phyloP scores from a whole-genome alignment of 192 early-diverging fungal species.

The Phlyctochytrium planicorne region DNA sequence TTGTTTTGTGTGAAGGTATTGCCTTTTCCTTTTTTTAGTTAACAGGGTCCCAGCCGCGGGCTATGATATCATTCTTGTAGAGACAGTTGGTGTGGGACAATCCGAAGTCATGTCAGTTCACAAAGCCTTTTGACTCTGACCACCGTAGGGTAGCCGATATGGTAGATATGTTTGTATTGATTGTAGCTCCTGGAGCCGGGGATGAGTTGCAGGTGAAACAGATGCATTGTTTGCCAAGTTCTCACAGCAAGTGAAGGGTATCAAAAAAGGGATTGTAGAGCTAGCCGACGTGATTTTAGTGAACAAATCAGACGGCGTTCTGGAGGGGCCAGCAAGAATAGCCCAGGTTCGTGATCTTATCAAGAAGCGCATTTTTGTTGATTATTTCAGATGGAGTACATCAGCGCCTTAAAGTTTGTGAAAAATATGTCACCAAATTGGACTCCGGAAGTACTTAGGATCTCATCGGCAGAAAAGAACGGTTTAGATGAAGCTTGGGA shows the following conservation, averaged over 20 bases:
- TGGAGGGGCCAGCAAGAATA: constrained; percentile 61
- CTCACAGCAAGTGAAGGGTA: constrained; percentile 44
- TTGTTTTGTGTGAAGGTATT: constrained; percentile 74
- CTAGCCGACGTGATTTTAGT: constrained; percentile 78
- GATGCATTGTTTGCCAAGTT: constrained; percentile 8
- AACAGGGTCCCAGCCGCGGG: constrained; percentile 55
- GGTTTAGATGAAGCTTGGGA: constrained; percentile 63
- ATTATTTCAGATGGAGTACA: constrained; percentile 57
- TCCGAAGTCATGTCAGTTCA: constrained; percentile 67
- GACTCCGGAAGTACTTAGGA: constrained; percentile 56
- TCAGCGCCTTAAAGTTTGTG: constrained; percentile 67
- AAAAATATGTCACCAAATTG: constrained; percentile 39
- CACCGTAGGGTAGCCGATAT: constrained; percentile 69
- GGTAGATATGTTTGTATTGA: constrained; percentile 81
- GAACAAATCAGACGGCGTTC: constrained; percentile 76
- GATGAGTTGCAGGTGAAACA: constrained; percentile 72
- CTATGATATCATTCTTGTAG: constrained; percentile 76
- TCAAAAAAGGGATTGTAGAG: constrained; percentile 88
- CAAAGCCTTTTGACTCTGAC: neutral
- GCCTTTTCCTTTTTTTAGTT: neutral
- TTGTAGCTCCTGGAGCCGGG: constrained; percentile 78
- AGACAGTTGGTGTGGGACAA: constrained; percentile 87
- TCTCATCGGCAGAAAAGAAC: constrained; percentile 52
- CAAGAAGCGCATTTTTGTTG: no score
- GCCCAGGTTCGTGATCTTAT: constrained; percentile 31